Conservation (phyloP, 805 yeast genomes). For the Nakazawaea ishiwadae region DNA sequence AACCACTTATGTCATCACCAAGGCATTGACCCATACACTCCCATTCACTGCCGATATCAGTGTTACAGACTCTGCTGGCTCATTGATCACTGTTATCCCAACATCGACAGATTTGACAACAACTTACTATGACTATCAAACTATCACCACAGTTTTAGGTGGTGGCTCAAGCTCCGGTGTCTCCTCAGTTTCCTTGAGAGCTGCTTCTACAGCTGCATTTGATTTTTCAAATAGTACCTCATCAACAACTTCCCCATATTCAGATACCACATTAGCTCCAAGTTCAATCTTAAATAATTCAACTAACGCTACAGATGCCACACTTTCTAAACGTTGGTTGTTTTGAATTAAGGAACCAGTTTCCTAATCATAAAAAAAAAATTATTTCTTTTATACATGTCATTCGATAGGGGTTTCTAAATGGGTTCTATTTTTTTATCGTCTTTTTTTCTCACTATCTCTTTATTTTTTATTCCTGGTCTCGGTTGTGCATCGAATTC, state of each 20-base stretch:
- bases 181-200: constrained; percentile 5
- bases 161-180: neutral
- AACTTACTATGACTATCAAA: constrained; percentile 17
- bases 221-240: constrained; percentile 9
- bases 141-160: constrained; percentile 12
- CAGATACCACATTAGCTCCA: neutral
- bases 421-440: too few species aligned
- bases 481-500: too few species aligned
- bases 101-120: constrained; percentile 26
- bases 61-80: constrained; percentile 25
- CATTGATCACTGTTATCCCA: constrained; percentile 22
- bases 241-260: neutral
- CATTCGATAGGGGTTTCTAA: too few species aligned
- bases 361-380: too few species aligned
- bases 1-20: constrained; percentile 16
- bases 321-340: constrained; percentile 3
- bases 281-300: neutral
- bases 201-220: constrained; percentile 3
- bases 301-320: neutral
- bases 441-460: too few species aligned
- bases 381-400: neutral
- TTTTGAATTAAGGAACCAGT: too few species aligned
- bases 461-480: too few species aligned
- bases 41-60: constrained; percentile 28
- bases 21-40: constrained; percentile 21